These are phyloP conservation scores for Penicillium occitanis DNA, from an alignment of 2,329 filamentous ascomycete genomes.

Conservation along the genomic window DNA sequence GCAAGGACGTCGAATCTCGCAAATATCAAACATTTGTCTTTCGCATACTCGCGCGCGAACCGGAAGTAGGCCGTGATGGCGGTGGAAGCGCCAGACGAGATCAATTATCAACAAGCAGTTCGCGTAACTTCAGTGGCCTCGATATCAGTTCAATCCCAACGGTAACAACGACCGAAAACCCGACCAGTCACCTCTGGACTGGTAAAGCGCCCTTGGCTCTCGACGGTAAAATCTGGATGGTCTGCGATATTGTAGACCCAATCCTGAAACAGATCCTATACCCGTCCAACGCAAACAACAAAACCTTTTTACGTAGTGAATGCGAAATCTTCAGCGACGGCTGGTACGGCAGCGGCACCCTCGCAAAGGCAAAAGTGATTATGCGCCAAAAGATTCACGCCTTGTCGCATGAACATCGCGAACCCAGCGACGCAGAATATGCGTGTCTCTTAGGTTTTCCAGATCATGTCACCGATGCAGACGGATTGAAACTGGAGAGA, in stretches of 20 bases:
- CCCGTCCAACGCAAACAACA: constrained; percentile 51
- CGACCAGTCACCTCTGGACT: constrained; percentile 70
- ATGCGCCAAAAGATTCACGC: constrained; percentile 83
- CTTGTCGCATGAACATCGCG: constrained; percentile 49
- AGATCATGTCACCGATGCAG: constrained; percentile 31
- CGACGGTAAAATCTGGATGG: constrained; percentile 90
- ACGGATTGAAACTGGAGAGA: constrained; percentile 23
- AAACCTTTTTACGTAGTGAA: constrained; percentile 54
- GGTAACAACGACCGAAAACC: constrained; percentile 15
- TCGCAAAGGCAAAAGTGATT: constrained; percentile 79
- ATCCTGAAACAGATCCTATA: constrained; percentile 66
- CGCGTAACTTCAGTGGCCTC: constrained; percentile 18
- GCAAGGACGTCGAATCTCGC: constrained; percentile 71
- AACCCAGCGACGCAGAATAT: constrained; percentile 38
- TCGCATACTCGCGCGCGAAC: constrained; percentile 56
- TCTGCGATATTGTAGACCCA: constrained; percentile 87
- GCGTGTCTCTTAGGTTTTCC: constrained; percentile 40
- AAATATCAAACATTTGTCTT: constrained; percentile 89
- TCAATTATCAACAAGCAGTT: constrained; percentile 19
- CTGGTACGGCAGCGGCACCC: constrained; percentile 80
- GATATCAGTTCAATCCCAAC: constrained; percentile 20
- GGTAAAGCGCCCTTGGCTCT: constrained; percentile 66
- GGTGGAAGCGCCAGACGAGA: constrained; percentile 30
- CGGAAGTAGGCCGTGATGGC: constrained; percentile 36
- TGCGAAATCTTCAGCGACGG: constrained; percentile 68